Evolutionary conservation across 2,329 filamentous ascomycete genomes (phyloP).

Genomic region (Scedosporium minutisporum): DNA sequence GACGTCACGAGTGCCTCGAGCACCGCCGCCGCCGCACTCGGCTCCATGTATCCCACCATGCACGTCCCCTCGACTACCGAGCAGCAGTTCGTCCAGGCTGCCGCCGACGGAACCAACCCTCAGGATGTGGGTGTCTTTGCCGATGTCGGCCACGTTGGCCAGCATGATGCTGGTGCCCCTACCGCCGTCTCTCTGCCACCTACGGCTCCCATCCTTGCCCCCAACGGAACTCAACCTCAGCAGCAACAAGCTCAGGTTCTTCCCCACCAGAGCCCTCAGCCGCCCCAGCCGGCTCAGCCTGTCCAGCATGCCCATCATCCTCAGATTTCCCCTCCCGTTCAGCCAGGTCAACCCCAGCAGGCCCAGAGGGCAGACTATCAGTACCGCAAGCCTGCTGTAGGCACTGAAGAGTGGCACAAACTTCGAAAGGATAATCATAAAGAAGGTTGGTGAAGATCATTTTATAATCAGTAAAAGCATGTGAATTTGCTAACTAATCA

Average conservation of each 20-base stretch:
- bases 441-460: too few species aligned
- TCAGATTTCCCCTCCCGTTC: background rate
- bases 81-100: conserved; percentile 48
- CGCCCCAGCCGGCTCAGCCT: conserved; percentile 10
- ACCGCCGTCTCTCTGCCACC: conserved; percentile 23
- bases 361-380: conserved; percentile 14
- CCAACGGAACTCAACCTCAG: conserved; percentile 9
- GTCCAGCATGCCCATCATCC: background rate
- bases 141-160: conserved; percentile 8
- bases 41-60: conserved; percentile 48
- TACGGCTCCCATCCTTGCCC: conserved; percentile 3
- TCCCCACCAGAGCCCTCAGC: conserved; percentile 9
- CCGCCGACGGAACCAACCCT: conserved; percentile 21
- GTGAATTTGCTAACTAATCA: background rate
- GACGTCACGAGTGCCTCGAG: conserved; percentile 46
- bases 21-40: conserved; percentile 49
- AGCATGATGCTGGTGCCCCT: conserved; percentile 24
- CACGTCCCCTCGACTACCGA: conserved; percentile 49
- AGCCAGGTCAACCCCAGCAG: conserved; percentile 6
- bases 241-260: conserved; percentile 5
- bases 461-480: too few species aligned
- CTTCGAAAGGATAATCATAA: conserved; percentile 97
- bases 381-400: conserved; percentile 72
- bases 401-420: conserved; percentile 96
- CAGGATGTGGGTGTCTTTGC: conserved; percentile 10